These are phyloP conservation scores for Jimgerdemannia lactiflua DNA, from an alignment of 192 early-diverging fungal species.

Conservation along the genomic window DNA sequence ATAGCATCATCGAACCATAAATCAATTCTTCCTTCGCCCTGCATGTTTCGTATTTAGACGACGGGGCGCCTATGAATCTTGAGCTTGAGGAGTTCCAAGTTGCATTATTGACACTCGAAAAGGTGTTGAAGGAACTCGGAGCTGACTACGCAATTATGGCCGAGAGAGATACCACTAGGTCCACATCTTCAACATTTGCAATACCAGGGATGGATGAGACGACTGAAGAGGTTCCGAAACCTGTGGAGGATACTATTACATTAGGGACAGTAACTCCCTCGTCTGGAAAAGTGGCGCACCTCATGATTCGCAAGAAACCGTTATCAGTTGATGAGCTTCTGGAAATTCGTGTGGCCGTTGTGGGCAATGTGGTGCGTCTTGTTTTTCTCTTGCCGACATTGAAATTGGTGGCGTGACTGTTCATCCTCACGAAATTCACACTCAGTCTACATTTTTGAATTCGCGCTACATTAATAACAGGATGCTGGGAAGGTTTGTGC, in stretches of 20 bases:
- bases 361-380: constrained; percentile 83
- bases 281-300: constrained; percentile 33
- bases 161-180: constrained; percentile 23
- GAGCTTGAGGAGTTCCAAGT: constrained; percentile 38
- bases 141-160: constrained; percentile 48
- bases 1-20: neutral
- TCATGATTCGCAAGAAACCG: constrained; percentile 71
- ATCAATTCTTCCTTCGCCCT: too few relatives aligned
- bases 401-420: neutral
- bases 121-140: constrained; percentile 35
- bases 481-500: constrained; percentile 66
- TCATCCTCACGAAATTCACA: neutral
- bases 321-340: constrained; percentile 76
- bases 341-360: constrained; percentile 86
- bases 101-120: constrained; percentile 36
- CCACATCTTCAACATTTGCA: constrained; percentile 23
- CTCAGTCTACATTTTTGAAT: too few relatives aligned
- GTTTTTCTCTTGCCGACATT: neutral
- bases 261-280: constrained; percentile 9
- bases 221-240: neutral
- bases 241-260: neutral
- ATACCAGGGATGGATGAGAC: constrained; percentile 5
- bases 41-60: constrained; percentile 39
- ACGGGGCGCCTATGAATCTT: constrained; percentile 70
- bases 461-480: constrained; percentile 7